Percentiles rank a stretch among this genome's conserved stretches.
Evolutionary conservation across 1,284 basidiomycete genomes (phyloP).

Genomic region (Trametes versicolor): DNA sequence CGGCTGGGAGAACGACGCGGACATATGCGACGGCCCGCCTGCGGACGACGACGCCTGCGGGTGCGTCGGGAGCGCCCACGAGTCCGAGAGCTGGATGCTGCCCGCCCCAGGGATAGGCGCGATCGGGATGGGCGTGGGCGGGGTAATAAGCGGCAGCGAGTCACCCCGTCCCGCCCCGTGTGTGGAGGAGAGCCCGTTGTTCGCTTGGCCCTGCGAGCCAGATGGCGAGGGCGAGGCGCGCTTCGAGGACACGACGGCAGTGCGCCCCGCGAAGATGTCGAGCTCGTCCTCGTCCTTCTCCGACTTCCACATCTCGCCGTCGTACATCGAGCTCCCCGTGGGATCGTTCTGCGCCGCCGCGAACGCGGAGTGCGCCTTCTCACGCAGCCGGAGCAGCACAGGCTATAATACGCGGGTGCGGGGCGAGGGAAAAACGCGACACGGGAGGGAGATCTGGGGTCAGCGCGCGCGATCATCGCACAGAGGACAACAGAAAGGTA

Average conservation of each 20-base stretch:
- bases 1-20: slow-evolving; percentile 14
- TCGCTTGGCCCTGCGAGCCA: slow-evolving; percentile 9
- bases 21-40: slow-evolving; percentile 13
- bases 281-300: slow-evolving; percentile 68
- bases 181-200: neutral
- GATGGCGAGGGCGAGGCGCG: slow-evolving; percentile 38
- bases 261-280: slow-evolving; percentile 66
- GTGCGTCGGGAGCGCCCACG: slow-evolving; percentile 13
- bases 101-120: slow-evolving; percentile 19
- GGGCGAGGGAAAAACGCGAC: neutral
- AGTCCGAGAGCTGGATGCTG: slow-evolving; percentile 21
- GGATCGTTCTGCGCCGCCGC: slow-evolving; percentile 33
- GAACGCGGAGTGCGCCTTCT: slow-evolving; percentile 43
- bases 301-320: slow-evolving; percentile 40
- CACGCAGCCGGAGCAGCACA: slow-evolving; percentile 39
- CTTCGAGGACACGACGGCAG: slow-evolving; percentile 53
- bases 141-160: slow-evolving; percentile 25
- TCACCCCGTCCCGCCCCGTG: slow-evolving; percentile 7
- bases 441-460: slow-evolving; percentile 10
- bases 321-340: slow-evolving; percentile 22
- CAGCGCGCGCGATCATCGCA: slow-evolving; percentile 29
- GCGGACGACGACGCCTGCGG: neutral
- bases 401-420: slow-evolving; percentile 30
- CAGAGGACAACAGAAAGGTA: slow-evolving; percentile 14
- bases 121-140: slow-evolving; percentile 31